Evolutionary conservation across 148 eudicot species (phyloP), one percentile per base, ranked within the genome.

Genomic region (Camellia sinensis): DNA sequence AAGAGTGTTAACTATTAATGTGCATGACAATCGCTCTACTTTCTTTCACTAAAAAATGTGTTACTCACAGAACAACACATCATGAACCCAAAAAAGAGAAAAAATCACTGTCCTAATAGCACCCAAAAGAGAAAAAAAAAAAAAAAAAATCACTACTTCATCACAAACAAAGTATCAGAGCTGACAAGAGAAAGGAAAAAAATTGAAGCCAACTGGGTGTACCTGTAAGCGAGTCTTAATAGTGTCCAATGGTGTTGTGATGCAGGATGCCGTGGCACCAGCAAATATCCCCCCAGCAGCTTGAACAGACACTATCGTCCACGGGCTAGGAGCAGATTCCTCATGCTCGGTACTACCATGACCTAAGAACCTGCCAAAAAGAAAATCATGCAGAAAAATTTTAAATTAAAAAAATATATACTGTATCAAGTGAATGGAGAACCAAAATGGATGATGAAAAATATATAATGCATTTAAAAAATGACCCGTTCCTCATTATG

Each of bases 161-260:
- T n/a, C 41, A 18, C 40, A 22, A 22, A 64, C n/a, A n/a, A 29
- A 22, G 15, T 6, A 9, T 18, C 17, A 3, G 29, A 79, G n/a
- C 5, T 11, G 15, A 6, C 50, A 18, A 6, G n/a, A 78, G 46
- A 70, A 45, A 0, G 57, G 13, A 22, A 78, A 17, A 22, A 43
- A 1, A 8, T 78, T 19, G 46, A 12, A 17, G 41, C 52, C 53
- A 29, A 12, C 13, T 71, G 48, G 37, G 9, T 59, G 79, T 71
- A 94, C 98, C 89, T 97, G 99, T 54, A 92, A 83, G 48, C 99
- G 93, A 67, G 99, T 96, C 85, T 96, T 96, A 65, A 96, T 94
- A 57, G 99, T 96, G 79, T 96, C 99, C 82, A 94, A 67, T 46
- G 99, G 99, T 64, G 98, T 96, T 71, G 99, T 94, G 80, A 96